Evolutionary conservation across 345 rosid genomes (phyloP).

Genomic region (Eutrema yunnanense): DNA sequence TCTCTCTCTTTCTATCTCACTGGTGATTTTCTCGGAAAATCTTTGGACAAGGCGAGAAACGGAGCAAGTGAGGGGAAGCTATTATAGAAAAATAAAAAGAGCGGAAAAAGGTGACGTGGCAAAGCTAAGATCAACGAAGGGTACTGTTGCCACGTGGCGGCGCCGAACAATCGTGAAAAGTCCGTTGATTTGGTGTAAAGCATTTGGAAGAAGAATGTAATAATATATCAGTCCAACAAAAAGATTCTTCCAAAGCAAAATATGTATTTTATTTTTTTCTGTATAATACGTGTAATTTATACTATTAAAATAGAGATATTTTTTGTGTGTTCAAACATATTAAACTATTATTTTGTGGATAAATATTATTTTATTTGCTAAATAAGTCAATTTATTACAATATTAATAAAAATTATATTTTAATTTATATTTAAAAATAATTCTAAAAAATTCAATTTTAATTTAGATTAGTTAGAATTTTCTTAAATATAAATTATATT

Average conservation of each 20-base stretch:
- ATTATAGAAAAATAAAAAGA: not conserved
- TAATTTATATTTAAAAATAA: no score
- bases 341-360: no score
- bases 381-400: no score
- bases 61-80: constrained; percentile 26
- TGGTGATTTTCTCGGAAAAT: constrained; percentile 20
- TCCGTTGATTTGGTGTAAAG: constrained; percentile 27
- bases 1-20: not conserved
- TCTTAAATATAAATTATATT: no score
- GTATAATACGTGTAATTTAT: no score
- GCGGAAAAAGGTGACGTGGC: constrained; percentile 19
- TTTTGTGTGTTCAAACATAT: no score
- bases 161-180: constrained; percentile 18
- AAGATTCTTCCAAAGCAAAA: not conserved
- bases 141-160: constrained; percentile 19
- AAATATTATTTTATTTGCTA: no score
- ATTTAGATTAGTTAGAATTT: no score
- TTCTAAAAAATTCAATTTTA: no score
- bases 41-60: not conserved
- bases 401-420: no score
- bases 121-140: constrained; percentile 7
- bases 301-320: no score
- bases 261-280: no score
- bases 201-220: not conserved
- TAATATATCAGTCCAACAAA: not conserved